These are phyloP conservation scores for Glycine latifolia DNA, from an alignment of 306 rosid genomes.

Conservation along the genomic window DNA sequence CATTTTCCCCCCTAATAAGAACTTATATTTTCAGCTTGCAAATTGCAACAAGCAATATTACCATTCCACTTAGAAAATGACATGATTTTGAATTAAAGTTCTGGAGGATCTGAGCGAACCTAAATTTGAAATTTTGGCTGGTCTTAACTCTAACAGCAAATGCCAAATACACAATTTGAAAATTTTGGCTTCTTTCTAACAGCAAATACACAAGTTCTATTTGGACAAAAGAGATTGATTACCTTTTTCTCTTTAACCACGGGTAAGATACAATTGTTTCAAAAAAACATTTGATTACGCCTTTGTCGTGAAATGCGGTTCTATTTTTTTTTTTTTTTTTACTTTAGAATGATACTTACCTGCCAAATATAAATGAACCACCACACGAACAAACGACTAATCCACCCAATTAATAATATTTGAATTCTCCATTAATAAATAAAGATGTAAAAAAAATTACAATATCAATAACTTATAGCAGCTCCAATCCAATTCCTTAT, in stretches of 20 bases:
- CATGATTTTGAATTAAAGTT: constrained; percentile 40
- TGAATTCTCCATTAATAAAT: too few relatives aligned
- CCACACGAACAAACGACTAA: too few relatives aligned
- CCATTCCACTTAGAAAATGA: constrained; percentile 6
- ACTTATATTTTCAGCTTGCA: too few relatives aligned
- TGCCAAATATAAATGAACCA: too few relatives aligned
- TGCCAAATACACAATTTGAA: constrained; percentile 10
- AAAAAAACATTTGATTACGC: constrained; percentile 22
- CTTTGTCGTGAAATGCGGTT: constrained; percentile 17
- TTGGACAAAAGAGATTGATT: constrained; percentile 38
- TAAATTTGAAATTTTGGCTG: constrained; percentile 34
- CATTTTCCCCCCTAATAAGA: too few relatives aligned
- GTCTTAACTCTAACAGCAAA: constrained; percentile 10
- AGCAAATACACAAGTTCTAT: background rate
- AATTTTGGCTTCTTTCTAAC: constrained; percentile 29
- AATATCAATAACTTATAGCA: too few relatives aligned
- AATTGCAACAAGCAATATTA: background rate
- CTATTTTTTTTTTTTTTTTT: too few relatives aligned
- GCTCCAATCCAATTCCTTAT: too few relatives aligned
- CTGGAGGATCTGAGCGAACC: background rate
- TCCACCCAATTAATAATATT: too few relatives aligned
- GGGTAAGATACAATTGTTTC: constrained; percentile 17
- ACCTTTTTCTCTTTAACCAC: constrained; percentile 24
- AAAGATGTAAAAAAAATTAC: too few relatives aligned
- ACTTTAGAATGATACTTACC: too few relatives aligned